Conservation (phyloP, 2,329 filamentous ascomycete species). For the Graphiopsis chlorocephala region DNA sequence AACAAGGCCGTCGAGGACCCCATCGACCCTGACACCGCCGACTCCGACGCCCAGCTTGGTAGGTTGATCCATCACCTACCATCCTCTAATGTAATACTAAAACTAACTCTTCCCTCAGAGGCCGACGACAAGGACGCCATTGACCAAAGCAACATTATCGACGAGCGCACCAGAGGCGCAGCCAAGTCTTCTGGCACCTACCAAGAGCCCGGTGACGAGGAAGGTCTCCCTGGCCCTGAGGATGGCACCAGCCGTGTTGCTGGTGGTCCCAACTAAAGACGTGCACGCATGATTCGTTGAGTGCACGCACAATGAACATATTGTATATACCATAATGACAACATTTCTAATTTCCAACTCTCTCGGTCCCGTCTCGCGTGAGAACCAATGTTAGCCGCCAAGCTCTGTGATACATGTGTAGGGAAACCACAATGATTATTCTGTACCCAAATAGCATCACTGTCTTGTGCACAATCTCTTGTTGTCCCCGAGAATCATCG, state of each 20-base stretch:
- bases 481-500: background rate
- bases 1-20: conserved; percentile 46
- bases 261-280: background rate
- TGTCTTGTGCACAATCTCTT: background rate
- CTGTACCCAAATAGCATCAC: too few species aligned
- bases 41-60: conserved; percentile 50
- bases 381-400: too few species aligned
- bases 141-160: conserved; percentile 47
- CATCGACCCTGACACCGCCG: conserved; percentile 43
- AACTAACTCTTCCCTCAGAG: conserved; percentile 28
- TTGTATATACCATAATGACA: background rate
- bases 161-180: conserved; percentile 48
- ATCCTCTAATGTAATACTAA: background rate
- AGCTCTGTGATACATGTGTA: too few species aligned
- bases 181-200: conserved; percentile 46
- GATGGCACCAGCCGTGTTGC: conserved; percentile 24
- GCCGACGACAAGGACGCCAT: conserved; percentile 51
- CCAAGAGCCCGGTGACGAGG: conserved; percentile 52
- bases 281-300: background rate
- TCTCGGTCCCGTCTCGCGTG: too few species aligned
- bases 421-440: too few species aligned
- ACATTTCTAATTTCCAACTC: background rate
- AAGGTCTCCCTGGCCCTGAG: conserved; percentile 34
- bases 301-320: background rate
- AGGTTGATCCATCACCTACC: conserved; percentile 16